Conservation (phyloP, 495 filamentous ascomycete genomes). For the Aspergillus sparsus region DNA sequence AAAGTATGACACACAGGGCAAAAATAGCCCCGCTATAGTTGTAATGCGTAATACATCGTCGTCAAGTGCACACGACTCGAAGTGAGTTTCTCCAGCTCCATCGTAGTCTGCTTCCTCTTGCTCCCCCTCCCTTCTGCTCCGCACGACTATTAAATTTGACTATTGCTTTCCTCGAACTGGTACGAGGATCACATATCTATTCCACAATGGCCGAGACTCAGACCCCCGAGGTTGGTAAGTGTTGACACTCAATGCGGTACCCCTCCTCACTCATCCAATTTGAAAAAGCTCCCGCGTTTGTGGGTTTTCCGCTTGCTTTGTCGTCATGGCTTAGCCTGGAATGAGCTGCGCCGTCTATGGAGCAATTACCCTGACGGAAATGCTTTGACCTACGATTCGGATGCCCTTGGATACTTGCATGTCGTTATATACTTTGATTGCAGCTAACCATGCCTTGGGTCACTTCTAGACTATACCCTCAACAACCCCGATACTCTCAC, state of each 20-base stretch:
- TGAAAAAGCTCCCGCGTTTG: constrained; percentile 47
- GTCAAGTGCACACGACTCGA: constrained; percentile 17
- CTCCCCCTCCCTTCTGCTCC: constrained; percentile 29
- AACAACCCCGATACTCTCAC: constrained; percentile 97
- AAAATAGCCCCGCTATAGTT: constrained; percentile 16
- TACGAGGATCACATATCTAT: constrained; percentile 28
- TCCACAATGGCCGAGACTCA: constrained; percentile 48
- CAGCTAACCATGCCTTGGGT: constrained; percentile 23
- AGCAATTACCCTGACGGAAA: not conserved
- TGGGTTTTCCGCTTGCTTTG: constrained; percentile 37
- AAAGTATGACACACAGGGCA: not conserved
- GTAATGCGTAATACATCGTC: constrained; percentile 14
- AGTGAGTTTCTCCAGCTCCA: constrained; percentile 30
- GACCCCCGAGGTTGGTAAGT: constrained; percentile 51
- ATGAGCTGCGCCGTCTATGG: constrained; percentile 1
- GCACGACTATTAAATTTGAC: constrained; percentile 20
- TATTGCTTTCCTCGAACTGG: constrained; percentile 22
- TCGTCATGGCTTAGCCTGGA: constrained; percentile 17
- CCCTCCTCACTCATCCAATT: constrained; percentile 24
- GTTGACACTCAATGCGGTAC: constrained; percentile 19
- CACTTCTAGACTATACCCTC: constrained; percentile 77
- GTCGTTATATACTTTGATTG: not conserved
- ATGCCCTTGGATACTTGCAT: not conserved
- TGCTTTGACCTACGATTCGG: not conserved
- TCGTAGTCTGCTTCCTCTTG: constrained; percentile 25